Conservation (phyloP, 129 eudicot genomes). For the Pseudognaphalium luteoalbum region DNA sequence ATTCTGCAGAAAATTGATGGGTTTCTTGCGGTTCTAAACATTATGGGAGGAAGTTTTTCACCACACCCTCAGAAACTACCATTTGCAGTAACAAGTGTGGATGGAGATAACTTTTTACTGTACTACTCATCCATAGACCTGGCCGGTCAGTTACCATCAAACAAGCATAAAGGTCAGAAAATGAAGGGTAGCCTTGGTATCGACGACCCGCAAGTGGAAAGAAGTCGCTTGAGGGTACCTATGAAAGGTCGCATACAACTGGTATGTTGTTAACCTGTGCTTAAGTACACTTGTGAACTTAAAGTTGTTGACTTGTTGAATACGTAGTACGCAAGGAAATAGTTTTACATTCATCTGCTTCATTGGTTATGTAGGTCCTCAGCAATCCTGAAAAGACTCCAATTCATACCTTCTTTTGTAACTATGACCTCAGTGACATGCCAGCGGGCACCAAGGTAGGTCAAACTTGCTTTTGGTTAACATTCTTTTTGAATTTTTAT, state of each 20-base stretch:
- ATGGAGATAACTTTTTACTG: slow-evolving; percentile 78
- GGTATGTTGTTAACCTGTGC: slow-evolving; percentile 45
- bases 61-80: slow-evolving; percentile 97
- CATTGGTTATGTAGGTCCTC: slow-evolving; percentile 58
- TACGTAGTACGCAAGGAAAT: background rate
- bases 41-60: slow-evolving; percentile 86
- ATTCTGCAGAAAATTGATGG: slow-evolving; percentile 91
- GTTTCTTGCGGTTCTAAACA: slow-evolving; percentile 89
- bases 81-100: slow-evolving; percentile 83
- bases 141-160: slow-evolving; percentile 49
- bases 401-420: slow-evolving; percentile 88
- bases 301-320: background rate
- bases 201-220: slow-evolving; percentile 54
- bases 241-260: slow-evolving; percentile 93
- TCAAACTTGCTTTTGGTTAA: background rate
- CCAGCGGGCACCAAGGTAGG: slow-evolving; percentile 97
- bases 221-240: slow-evolving; percentile 71
- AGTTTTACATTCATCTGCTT: slow-evolving; percentile 11
- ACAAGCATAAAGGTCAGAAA: slow-evolving; percentile 44
- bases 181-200: slow-evolving; percentile 54
- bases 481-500: background rate
- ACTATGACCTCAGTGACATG: slow-evolving; percentile 96
- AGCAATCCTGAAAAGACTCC: slow-evolving; percentile 99
- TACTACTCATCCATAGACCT: slow-evolving; percentile 87
- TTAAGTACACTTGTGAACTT: background rate